These are phyloP conservation scores for Tagetes erecta DNA, from an alignment of 129 eudicot genomes.

Conservation along the genomic window DNA sequence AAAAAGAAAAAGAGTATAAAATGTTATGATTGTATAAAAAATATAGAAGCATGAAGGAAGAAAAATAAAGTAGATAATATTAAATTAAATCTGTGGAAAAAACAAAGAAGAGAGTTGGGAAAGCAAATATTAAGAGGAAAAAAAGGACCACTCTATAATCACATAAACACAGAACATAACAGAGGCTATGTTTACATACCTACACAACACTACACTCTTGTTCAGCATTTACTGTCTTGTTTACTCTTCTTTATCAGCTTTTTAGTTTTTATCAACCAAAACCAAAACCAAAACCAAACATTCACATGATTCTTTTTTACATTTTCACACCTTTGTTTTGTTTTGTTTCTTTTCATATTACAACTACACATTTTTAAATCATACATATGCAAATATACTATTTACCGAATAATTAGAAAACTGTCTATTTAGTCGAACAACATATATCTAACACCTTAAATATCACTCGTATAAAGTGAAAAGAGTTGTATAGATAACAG, in stretches of 20 bases:
- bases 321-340: background rate
- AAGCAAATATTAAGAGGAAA: slow-evolving; percentile 35
- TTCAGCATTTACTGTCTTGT: slow-evolving; percentile 41
- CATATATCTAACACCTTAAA: too few species aligned
- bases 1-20: too few species aligned
- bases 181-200: slow-evolving; percentile 31
- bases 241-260: slow-evolving; percentile 40
- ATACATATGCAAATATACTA: too few species aligned
- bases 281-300: slow-evolving; percentile 27
- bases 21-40: too few species aligned
- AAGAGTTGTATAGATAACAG: too few species aligned
- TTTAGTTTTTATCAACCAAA: slow-evolving; percentile 20
- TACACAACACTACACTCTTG: slow-evolving; percentile 24
- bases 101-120: slow-evolving; percentile 37
- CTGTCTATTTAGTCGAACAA: too few species aligned
- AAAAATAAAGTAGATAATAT: background rate
- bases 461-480: too few species aligned
- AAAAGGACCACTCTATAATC: slow-evolving; percentile 39
- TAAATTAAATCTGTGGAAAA: slow-evolving; percentile 13
- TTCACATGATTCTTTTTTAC: slow-evolving; percentile 23
- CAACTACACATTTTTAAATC: too few species aligned
- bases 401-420: too few species aligned
- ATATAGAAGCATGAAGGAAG: too few species aligned
- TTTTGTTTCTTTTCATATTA: too few species aligned
- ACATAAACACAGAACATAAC: slow-evolving; percentile 16